Evolutionary conservation across 257 asterid species (phyloP), one percentile per base, ranked within the genome.

Genomic region (Solanum pinnatisectum): DNA sequence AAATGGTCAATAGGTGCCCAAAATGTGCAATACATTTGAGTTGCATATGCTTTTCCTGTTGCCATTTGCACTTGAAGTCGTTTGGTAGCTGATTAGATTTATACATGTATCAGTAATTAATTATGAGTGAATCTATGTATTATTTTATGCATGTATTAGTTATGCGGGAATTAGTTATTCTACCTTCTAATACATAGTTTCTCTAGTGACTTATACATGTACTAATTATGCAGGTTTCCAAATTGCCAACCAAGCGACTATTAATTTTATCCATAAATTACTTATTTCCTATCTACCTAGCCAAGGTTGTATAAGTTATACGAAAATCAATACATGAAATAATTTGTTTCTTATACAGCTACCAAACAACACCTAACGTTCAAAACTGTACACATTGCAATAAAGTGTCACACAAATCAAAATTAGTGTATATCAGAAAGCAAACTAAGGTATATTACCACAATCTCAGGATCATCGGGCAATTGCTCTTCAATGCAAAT

Each of bases 381-480:
- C 4, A 56, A 20, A 56, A 56, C 65, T 20, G 18, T 56, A 56
- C 25, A 63, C 30, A 39, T 12, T 25, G 30, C 49, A 10, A 37
- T 42, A 78, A 76, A 77, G 25, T 44, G 85, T 44, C 33, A 1
- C 42, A 32, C 68, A 0, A 81, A 46, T 46, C 30, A 46, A 81
- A 56, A 56, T 56, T 56, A 56, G 25, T 56, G 5, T 56, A 56
- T 56, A 2, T 56, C 65, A 56, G 65, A 56, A 56, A 56, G 65
- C n/a, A 56, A 56, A 56, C n/a, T 56, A 56, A 20, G 25, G 65
- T 56, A 46, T 44, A 65, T 23, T 91, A 97, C 99, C 98, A 95
- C 25, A 91, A 95, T 91, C 88, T 97, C 99, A 90, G 98, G 92
- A 93, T 97, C 99, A 88, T 96, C 98, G 1, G 99, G 99, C 88